These are phyloP conservation scores for Hirsutella thompsonii DNA, from an alignment of 2,329 filamentous ascomycete species.

Conservation along the genomic window DNA sequence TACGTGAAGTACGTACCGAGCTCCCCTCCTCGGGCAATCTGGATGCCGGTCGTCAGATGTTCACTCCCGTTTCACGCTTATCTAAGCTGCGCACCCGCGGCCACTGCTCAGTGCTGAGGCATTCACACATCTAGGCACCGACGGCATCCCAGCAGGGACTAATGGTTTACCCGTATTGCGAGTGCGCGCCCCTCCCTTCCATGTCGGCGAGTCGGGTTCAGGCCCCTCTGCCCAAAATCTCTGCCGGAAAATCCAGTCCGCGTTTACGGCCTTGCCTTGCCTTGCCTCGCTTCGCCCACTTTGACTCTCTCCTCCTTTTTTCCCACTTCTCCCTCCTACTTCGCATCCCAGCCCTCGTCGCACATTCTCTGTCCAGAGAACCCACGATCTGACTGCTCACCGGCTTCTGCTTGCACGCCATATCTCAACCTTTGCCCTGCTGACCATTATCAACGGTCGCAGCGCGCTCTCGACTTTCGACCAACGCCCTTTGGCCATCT, in stretches of 20 bases:
- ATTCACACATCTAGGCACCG: too few species aligned
- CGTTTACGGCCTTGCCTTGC: background rate
- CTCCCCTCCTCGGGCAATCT: too few species aligned
- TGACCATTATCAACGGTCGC: slow-evolving; percentile 1
- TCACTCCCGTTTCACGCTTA: too few species aligned
- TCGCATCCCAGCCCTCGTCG: slow-evolving; percentile 5
- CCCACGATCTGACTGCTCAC: background rate
- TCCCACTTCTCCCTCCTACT: slow-evolving; percentile 8
- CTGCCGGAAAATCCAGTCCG: slow-evolving; percentile 8
- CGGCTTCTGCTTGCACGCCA: background rate
- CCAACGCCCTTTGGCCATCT: too few species aligned
- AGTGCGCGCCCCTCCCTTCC: background rate
- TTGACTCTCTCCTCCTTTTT: slow-evolving; percentile 9
- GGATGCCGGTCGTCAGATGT: too few species aligned
- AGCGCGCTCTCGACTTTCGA: background rate
- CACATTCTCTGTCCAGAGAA: background rate
- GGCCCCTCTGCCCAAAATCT: slow-evolving; percentile 2
- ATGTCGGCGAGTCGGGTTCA: background rate
- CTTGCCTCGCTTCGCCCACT: background rate
- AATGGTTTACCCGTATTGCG: background rate
- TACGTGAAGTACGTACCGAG: too few species aligned
- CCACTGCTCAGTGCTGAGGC: too few species aligned
- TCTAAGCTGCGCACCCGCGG: too few species aligned
- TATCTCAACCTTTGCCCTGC: background rate
- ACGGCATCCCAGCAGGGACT: background rate